Conservation (phyloP, 2,329 filamentous ascomycete genomes). For the Botrytis galanthina region DNA sequence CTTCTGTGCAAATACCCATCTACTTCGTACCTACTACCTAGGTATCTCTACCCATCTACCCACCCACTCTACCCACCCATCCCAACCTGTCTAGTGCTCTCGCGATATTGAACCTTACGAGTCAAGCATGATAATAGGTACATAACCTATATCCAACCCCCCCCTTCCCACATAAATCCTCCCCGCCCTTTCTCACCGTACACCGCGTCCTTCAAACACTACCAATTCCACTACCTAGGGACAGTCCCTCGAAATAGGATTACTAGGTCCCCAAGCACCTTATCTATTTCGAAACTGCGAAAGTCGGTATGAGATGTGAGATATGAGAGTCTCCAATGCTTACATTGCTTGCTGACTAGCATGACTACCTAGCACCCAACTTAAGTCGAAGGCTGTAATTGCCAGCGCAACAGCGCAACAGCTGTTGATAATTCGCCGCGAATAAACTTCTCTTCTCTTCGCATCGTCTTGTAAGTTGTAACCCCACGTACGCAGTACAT, state of each 20-base stretch:
- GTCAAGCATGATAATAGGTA: background rate
- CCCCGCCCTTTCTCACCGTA: background rate
- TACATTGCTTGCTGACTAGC: background rate
- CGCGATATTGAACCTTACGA: background rate
- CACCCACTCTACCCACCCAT: no score
- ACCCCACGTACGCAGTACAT: background rate
- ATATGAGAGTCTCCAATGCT: background rate
- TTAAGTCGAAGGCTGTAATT: background rate
- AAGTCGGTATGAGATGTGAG: conserved; percentile 13
- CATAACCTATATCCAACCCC: background rate
- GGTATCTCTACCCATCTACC: no score
- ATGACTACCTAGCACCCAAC: background rate
- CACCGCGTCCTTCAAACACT: background rate
- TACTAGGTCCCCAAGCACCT: background rate
- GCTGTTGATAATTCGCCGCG: background rate
- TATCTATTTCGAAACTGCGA: background rate
- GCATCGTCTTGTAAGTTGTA: background rate
- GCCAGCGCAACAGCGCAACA: conserved; percentile 11
- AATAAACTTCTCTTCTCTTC: background rate
- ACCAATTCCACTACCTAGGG: background rate
- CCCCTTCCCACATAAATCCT: conserved; percentile 4
- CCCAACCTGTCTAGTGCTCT: no score
- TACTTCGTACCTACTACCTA: no score
- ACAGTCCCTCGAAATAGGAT: background rate
- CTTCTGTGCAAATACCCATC: background rate